Conservation (phyloP, 2,329 filamentous ascomycete species). For the Fusarium sp. region DNA sequence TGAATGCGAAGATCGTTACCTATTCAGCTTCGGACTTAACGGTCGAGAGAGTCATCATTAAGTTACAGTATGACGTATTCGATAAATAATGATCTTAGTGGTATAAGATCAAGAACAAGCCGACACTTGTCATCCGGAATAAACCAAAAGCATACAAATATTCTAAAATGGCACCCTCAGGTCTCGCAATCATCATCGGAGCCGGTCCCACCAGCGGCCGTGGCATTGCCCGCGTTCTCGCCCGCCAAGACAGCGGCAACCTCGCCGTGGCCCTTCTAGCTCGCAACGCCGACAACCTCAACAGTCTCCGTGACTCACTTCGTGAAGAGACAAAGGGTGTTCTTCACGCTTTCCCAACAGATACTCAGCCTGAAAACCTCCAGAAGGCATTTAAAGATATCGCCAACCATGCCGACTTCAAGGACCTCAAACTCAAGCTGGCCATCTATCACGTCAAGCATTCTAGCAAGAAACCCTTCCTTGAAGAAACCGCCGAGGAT, state of each 20-base stretch:
- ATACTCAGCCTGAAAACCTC: conserved; percentile 27
- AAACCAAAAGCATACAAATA: not conserved
- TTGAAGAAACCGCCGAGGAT: conserved; percentile 65
- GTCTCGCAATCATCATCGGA: conserved; percentile 65
- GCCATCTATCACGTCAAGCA: conserved; percentile 71
- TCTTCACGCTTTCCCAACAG: conserved; percentile 33
- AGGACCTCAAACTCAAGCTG: conserved; percentile 63
- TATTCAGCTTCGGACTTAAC: conserved; percentile 5
- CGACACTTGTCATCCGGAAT: not conserved
- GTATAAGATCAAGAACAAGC: not conserved
- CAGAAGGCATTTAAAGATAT: conserved; percentile 53
- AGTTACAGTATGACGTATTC: conserved; percentile 15
- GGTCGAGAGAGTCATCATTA: conserved; percentile 12
- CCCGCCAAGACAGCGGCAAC: conserved; percentile 25
- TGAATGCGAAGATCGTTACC: conserved; percentile 5
- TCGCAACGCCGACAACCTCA: conserved; percentile 37
- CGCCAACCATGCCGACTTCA: conserved; percentile 61
- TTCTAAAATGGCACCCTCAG: conserved; percentile 59
- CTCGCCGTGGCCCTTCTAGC: conserved; percentile 39
- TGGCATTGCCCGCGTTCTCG: conserved; percentile 64
- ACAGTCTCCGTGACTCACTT: conserved; percentile 56
- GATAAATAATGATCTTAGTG: not conserved
- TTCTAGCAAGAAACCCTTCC: conserved; percentile 66
- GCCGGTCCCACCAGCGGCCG: conserved; percentile 65
- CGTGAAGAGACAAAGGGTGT: conserved; percentile 59